These are phyloP conservation scores for Neopestalotiopsis sp. DNA, from an alignment of 2,329 filamentous ascomycete species.

Conservation along the genomic window DNA sequence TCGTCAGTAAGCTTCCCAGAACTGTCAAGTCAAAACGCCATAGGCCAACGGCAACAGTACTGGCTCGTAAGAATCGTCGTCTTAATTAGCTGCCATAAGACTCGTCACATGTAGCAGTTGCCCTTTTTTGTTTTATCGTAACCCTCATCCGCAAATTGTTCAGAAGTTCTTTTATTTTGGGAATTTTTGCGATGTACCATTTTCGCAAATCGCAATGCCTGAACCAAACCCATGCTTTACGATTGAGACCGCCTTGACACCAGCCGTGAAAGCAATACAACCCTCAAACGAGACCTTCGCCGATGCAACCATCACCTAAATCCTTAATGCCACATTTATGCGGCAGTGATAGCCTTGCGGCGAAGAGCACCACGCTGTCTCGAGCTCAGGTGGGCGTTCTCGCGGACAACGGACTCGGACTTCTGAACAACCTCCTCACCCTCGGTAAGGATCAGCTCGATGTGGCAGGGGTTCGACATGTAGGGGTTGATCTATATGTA, in stretches of 20 bases:
- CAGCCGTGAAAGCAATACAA: conserved; percentile 40
- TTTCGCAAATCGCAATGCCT: conserved; percentile 37
- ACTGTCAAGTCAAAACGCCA: too few species aligned
- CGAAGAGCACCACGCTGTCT: conserved; percentile 84
- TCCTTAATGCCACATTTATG: conserved; percentile 48
- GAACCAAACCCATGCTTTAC: conserved; percentile 42
- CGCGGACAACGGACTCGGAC: conserved; percentile 71
- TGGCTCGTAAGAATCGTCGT: background rate
- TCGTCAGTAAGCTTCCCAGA: too few species aligned
- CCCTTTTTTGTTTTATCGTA: conserved; percentile 2
- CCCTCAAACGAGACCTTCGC: conserved; percentile 31
- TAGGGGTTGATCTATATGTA: conserved; percentile 94
- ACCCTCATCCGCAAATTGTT: conserved; percentile 14
- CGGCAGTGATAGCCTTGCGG: conserved; percentile 68
- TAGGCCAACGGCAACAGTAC: too few species aligned
- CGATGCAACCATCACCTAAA: conserved; percentile 31
- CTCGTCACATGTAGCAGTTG: conserved; percentile 15
- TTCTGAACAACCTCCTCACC: conserved; percentile 95
- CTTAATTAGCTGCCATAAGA: conserved; percentile 16
- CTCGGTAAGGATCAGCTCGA: conserved; percentile 99
- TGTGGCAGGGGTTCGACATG: conserved; percentile 99
- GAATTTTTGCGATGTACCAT: conserved; percentile 16
- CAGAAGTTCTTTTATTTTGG: conserved; percentile 20
- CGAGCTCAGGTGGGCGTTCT: conserved; percentile 72
- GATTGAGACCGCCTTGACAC: conserved; percentile 40